Evolutionary conservation across 108 stramenopile genomes (phyloP), one percentile per base, ranked within the genome.

Genomic region (Bacterosira constricta): DNA sequence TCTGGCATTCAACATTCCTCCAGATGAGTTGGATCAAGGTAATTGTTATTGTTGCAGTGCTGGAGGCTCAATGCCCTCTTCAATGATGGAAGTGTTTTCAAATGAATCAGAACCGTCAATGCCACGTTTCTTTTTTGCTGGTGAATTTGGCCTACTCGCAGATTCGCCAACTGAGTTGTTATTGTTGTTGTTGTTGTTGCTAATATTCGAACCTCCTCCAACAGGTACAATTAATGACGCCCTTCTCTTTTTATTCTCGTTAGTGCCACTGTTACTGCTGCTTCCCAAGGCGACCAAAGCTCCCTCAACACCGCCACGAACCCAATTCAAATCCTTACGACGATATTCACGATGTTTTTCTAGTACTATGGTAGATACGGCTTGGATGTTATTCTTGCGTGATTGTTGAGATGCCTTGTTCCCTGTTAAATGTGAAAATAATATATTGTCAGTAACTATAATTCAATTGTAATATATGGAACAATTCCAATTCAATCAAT

Each of bases 281-380:
- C 29, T 77, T 9, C 57, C 72, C 63, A 50, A 32, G 13, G 29
- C 46, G 26, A 45, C 20, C 21, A 92, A 63, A 17, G 74, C 75
- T 6, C 34, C 61, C 49, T 90, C 85, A 6, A 90, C 86, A 17
- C 87, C 75, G 0, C 61, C 57, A 29, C 77, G 69, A 9, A 91
- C 59, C 60, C 63, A 63, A 6, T 62, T 58, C 0, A 49, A 25
- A 34, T 89, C 86, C 57, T 89, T 91, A n/a, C 90, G 70, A 74
- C 81, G 80, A 62, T 91, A 91, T 57, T 91, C 90, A 13, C 88
- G 86, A 65, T 89, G 81, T 29, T 86, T 57, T 5, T 71, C 70
- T 13, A 69, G 46, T 9, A 79, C 47, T 13, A 61, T n/a, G 11
- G 62, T 26, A 7, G 70, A 34, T 3, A 77, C 61, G 20, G 76